These are phyloP conservation scores for Stropharia rugosoannulata DNA, from an alignment of 768 basidiomycete genomes.

Conservation along the genomic window DNA sequence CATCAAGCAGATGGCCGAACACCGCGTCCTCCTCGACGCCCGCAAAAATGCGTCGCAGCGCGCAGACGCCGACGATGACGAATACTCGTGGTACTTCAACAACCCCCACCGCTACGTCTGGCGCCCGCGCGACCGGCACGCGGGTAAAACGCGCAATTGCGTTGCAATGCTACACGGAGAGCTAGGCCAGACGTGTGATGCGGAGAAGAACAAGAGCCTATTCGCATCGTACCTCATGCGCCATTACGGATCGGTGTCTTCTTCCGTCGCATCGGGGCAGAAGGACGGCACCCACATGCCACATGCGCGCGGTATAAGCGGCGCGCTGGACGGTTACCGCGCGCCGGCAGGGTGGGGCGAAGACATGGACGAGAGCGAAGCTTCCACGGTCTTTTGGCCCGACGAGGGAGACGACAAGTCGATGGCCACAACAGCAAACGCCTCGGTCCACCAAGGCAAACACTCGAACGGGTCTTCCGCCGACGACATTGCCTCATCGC, in stretches of 20 bases:
- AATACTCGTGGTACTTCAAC: constrained; percentile 21
- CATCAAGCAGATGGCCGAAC: constrained; percentile 7
- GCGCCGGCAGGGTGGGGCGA: neutral
- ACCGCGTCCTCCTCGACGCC: constrained; percentile 3
- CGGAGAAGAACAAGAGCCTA: constrained; percentile 7
- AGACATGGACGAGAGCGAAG: neutral
- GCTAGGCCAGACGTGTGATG: constrained; percentile 1
- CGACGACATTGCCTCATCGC: neutral
- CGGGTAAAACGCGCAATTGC: neutral
- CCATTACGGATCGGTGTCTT: constrained; percentile 2
- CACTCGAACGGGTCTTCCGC: neutral
- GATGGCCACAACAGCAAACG: neutral
- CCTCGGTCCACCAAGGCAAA: neutral
- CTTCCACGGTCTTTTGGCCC: constrained; percentile 1
- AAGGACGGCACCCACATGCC: neutral
- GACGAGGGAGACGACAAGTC: neutral
- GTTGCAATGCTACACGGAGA: constrained; percentile 2
- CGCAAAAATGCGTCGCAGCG: neutral
- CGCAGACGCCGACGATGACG: constrained; percentile 18
- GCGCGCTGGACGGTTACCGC: neutral
- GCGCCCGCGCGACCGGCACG: constrained; percentile 9
- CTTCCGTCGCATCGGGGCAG: neutral
- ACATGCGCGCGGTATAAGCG: neutral
- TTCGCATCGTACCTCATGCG: constrained; percentile 12
- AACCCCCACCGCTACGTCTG: constrained; percentile 20